Evolutionary conservation across 1,284 basidiomycete species (phyloP).

Genomic region (Cystobasidium slooffiae): DNA sequence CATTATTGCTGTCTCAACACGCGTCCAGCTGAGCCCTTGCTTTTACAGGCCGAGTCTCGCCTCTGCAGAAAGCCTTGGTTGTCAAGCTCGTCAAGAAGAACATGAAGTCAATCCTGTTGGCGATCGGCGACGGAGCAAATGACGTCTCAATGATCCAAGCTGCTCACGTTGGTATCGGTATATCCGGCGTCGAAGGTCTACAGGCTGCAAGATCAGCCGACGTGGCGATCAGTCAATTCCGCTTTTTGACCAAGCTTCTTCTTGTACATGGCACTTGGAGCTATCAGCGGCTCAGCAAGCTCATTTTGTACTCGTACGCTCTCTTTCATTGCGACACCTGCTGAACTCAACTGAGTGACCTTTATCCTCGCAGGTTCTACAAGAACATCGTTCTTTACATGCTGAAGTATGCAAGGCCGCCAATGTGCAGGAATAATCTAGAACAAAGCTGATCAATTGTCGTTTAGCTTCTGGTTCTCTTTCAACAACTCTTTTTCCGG

Average conservation of each 20-base stretch:
- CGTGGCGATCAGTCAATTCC: constrained; percentile 96
- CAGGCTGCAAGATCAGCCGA: constrained; percentile 97
- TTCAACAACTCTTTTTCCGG: constrained; percentile 99
- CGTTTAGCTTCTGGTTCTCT: constrained; percentile 71
- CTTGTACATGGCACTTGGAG: constrained; percentile 99
- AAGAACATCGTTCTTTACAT: constrained; percentile 94
- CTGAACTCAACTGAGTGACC: constrained; percentile 64
- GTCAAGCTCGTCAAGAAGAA: constrained; percentile 99
- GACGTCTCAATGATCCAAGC: constrained; percentile 68
- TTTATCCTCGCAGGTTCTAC: constrained; percentile 54
- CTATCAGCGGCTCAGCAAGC: constrained; percentile 90
- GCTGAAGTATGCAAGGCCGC: constrained; percentile 61
- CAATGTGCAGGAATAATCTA: not conserved
- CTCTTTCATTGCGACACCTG: constrained; percentile 66
- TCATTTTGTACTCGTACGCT: constrained; percentile 68
- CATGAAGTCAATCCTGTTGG: constrained; percentile 84
- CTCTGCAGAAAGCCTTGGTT: constrained; percentile 94
- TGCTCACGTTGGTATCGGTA: constrained; percentile 87
- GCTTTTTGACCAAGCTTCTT: constrained; percentile 92
- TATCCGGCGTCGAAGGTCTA: constrained; percentile 96
- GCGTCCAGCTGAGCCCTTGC: constrained; percentile 18
- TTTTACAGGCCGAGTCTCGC: constrained; percentile 86
- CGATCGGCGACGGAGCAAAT: constrained; percentile 75
- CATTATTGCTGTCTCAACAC: not conserved
- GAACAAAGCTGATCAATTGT: not conserved